Evolutionary conservation across 495 filamentous ascomycete species (phyloP).

Genomic region (Neurospora pannonica): DNA sequence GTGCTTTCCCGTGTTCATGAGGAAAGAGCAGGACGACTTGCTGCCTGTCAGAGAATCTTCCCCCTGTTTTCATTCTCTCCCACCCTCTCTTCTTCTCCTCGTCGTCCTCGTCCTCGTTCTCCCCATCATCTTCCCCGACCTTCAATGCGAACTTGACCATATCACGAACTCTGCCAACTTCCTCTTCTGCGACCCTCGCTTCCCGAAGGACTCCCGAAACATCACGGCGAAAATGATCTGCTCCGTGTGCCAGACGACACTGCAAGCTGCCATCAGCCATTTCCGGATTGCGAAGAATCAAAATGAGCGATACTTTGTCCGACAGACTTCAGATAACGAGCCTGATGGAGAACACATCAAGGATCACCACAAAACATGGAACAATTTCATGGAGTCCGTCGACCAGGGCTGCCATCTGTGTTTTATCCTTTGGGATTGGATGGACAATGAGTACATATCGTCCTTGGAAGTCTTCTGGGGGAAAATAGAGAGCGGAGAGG

Average conservation of each 20-base stretch:
- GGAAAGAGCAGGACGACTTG: background rate
- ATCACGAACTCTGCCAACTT: background rate
- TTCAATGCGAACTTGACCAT: background rate
- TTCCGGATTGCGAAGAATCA: background rate
- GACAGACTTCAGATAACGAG: background rate
- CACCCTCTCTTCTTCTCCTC: background rate
- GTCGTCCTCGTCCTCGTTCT: background rate
- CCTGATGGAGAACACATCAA: background rate
- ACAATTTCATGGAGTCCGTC: background rate
- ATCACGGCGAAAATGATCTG: background rate
- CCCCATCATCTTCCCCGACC: background rate
- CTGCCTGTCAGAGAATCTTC: background rate
- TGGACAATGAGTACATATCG: rapidly evolving
- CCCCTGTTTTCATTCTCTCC: background rate
- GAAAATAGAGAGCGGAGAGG: background rate
- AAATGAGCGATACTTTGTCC: background rate
- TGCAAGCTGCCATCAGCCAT: background rate
- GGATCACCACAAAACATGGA: background rate
- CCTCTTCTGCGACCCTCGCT: background rate
- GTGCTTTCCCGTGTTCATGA: background rate
- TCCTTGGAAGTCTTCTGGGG: background rate
- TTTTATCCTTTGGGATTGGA: rapidly evolving
- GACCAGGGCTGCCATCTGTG: background rate
- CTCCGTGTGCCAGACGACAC: background rate
- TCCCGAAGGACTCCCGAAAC: background rate